Evolutionary conservation across 208 protist species (phyloP), one percentile per base, ranked within the genome.

Genomic region (Leishmania arabica): DNA sequence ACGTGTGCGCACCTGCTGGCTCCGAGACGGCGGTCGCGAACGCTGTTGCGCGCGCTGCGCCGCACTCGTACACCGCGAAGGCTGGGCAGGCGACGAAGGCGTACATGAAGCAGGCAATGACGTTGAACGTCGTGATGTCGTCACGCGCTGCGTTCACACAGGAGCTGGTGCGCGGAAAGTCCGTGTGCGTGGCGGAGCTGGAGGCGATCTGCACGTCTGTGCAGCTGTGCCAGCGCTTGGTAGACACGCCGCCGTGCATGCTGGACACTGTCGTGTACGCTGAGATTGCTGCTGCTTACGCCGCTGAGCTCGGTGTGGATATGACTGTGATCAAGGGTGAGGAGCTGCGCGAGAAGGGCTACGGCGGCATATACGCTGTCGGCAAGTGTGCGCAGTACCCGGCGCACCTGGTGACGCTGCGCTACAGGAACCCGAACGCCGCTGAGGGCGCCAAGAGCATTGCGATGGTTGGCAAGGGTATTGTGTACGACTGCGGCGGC

Each of bases 401-500:
- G 7, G 90, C 94, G 15, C 84, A 85, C 51, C 92, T 97, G 64
- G 87, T 95, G 37, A 94, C 91, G 37, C 85, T 96, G 76, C 78
- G 78, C 68, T 95, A 95, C 85, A 75, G 83, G 70, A 93, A 88
- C 77, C 82, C 84, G 45, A 88, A 89, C 54, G 87, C 83, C 54
- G 77, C 68, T 53, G 49, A 49, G 3, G 70, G 56, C 21, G 79
- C 75, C 31, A 91, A 93, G 82, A 91, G 91, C 68, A 66, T 96
- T 11, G 84, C 91, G 40, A 88, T 95, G 66, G 92, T 95, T 54
- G 95, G 95, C 69, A 98, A 98, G 72, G 96, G 93, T 47, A 88
- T 98, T 74, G 91, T 95, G 71, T 98, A 97, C 84, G 96, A 98
- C 81, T 93, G 89, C 75, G 96, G 96, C 85, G 96, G 96, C 81